Evolutionary conservation across 2,329 filamentous ascomycete genomes (phyloP), one percentile per base, ranked within the genome.

Genomic region (Ceratocystis eucalypticola): DNA sequence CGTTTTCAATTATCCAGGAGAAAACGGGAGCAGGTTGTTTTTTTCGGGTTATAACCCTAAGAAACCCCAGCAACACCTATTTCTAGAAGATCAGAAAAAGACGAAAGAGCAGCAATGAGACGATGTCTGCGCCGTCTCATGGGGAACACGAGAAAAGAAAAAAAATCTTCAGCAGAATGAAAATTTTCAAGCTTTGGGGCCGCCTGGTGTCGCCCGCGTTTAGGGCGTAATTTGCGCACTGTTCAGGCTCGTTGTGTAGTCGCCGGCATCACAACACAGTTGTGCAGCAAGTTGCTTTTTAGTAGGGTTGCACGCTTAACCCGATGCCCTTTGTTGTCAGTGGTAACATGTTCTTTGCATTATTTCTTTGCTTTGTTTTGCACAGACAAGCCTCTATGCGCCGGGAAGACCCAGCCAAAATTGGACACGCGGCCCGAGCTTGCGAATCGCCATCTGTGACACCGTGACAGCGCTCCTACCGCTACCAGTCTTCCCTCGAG

Each of bases 381-480:
- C 53, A 30, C 28, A 28, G 22, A 57, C 28, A 12, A 59, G 15
- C 4, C 25, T 8, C 3, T 30, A 33, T 41, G 33, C 55, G 25
- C 55, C 55, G 30, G 55, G n/a, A 59, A 59, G 55, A 8, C 25
- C 3, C 55, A 10, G 28, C 55, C 55, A 59, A 59, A 59, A 59
- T 59, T 59, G 55, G 55, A 33, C 30, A 59, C 55, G 17, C 28
- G 55, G 30, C 28, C 55, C 55, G 55, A 59, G 55, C 55, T 59
- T 59, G 30, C 55, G 55, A 59, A n/a, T 33, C 33, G 55, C 55
- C 25, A 37, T 37, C 55, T 59, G 55, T 59, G 55, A 33, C 55
- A 59, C 55, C 55, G 30, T 59, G 55, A 59, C 55, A 33, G 55
- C 28, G 55, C 17, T 59, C 55, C 55, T 59, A 59, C 55, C 55